These are phyloP conservation scores for Globisporangium uncinulatum DNA, from an alignment of 352 stramenopile genomes.

Conservation along the genomic window DNA sequence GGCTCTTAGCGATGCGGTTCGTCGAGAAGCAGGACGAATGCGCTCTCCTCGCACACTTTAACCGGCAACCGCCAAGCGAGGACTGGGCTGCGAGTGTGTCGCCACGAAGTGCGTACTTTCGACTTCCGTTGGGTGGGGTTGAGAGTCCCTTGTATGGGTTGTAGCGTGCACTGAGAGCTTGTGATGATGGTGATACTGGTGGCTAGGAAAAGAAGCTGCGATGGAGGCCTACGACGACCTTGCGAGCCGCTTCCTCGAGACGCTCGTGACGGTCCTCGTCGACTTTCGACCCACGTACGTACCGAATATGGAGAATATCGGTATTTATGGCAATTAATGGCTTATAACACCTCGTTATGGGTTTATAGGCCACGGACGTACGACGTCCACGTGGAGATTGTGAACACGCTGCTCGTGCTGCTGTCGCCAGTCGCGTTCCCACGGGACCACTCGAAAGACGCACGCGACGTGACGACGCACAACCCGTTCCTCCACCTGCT, in stretches of 20 bases:
- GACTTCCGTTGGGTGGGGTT: too few species aligned
- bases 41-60: constrained; percentile 61
- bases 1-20: constrained; percentile 68
- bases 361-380: constrained; percentile 36
- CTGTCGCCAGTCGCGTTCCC: constrained; percentile 61
- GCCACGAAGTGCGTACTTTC: constrained; percentile 15
- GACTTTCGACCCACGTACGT: constrained; percentile 62
- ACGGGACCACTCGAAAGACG: constrained; percentile 41
- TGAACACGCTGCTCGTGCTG: constrained; percentile 70
- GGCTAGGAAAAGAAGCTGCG: constrained; percentile 19
- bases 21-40: constrained; percentile 63
- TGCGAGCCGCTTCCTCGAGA: constrained; percentile 61
- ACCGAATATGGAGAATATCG: neutral
- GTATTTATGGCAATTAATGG: neutral
- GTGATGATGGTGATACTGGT: neutral
- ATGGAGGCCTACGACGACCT: constrained; percentile 39
- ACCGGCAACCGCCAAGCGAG: constrained; percentile 20
- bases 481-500: constrained; percentile 71
- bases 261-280: constrained; percentile 45
- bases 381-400: constrained; percentile 68
- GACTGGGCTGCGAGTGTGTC: constrained; percentile 27
- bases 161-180: neutral
- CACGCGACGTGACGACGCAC: constrained; percentile 31
- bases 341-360: neutral
- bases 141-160: neutral